Percentiles rank a stretch among this genome's conserved stretches.
Evolutionary conservation across 2,329 filamentous ascomycete genomes (phyloP).

Genomic region (Trichoderma guizhouense): DNA sequence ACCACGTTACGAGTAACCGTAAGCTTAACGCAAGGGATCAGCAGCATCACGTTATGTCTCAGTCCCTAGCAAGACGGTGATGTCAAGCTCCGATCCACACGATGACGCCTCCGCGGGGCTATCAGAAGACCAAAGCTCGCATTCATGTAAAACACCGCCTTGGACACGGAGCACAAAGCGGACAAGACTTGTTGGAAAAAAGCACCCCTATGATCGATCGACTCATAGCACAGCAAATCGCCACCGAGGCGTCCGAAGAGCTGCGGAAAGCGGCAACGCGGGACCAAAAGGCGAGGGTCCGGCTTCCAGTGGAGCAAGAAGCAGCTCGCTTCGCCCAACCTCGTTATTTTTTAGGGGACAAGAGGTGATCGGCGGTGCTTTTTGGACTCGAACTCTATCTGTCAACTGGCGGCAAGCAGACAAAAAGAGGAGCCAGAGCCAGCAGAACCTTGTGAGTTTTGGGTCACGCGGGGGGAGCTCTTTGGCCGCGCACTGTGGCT

Average conservation of each 20-base stretch:
- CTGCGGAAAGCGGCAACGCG: background rate
- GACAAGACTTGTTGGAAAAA: background rate
- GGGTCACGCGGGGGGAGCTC: constrained; percentile 1
- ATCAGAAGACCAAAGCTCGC: background rate
- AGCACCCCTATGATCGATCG: background rate
- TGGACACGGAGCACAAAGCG: background rate
- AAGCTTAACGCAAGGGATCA: background rate
- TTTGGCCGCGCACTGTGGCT: constrained; percentile 8
- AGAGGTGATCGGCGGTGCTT: constrained; percentile 6
- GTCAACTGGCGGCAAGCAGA: background rate
- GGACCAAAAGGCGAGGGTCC: background rate
- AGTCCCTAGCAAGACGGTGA: background rate
- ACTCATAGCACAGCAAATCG: background rate
- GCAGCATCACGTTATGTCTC: background rate
- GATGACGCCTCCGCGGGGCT: constrained; percentile 1
- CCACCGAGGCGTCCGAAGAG: constrained; percentile 7
- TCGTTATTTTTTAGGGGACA: constrained; percentile 6
- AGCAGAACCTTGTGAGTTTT: background rate
- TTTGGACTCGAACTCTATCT: constrained; percentile 16
- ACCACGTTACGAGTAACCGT: background rate
- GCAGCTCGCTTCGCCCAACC: constrained; percentile 9
- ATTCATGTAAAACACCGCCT: background rate
- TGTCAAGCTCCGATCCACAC: constrained; percentile 3
- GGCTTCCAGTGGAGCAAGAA: background rate
- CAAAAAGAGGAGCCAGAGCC: background rate